Evolutionary conservation across 768 basidiomycete species (phyloP).

Genomic region (Pisolithus orientalis): DNA sequence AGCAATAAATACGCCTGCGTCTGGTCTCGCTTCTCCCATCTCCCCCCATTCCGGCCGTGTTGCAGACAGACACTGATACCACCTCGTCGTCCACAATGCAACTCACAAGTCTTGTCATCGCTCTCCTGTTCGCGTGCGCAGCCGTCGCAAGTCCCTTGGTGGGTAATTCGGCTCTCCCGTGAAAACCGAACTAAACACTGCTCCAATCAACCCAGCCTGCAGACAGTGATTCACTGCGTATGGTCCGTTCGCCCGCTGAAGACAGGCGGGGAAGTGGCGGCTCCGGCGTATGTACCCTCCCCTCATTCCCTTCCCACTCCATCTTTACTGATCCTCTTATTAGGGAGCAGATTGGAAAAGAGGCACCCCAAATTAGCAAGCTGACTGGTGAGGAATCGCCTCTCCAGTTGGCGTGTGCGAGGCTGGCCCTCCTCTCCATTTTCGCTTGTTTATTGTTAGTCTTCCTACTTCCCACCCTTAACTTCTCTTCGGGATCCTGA

Average conservation of each 20-base stretch:
- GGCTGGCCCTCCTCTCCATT: not conserved
- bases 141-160: not conserved
- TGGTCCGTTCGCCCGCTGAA: not conserved
- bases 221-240: not conserved
- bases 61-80: not conserved
- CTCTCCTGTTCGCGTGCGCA: not conserved
- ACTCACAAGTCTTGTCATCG: not conserved
- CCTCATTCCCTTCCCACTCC: too few species aligned
- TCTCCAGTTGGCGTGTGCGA: not conserved
- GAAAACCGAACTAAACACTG: not conserved
- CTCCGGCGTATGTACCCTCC: not conserved
- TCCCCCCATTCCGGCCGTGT: not conserved
- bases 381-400: not conserved
- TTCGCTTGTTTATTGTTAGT: not conserved
- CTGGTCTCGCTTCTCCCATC: not conserved
- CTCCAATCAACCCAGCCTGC: not conserved
- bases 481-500: not conserved
- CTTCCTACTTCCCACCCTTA: not conserved
- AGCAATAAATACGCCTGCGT: not conserved
- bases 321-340: too few species aligned
- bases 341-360: not conserved
- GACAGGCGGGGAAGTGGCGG: not conserved
- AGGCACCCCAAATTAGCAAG: not conserved
- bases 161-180: not conserved
- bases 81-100: not conserved